Percentiles rank a stretch among this genome's conserved stretches.
Evolutionary conservation across 1,284 basidiomycete species (phyloP).

Genomic region (Vanrija sp.): DNA sequence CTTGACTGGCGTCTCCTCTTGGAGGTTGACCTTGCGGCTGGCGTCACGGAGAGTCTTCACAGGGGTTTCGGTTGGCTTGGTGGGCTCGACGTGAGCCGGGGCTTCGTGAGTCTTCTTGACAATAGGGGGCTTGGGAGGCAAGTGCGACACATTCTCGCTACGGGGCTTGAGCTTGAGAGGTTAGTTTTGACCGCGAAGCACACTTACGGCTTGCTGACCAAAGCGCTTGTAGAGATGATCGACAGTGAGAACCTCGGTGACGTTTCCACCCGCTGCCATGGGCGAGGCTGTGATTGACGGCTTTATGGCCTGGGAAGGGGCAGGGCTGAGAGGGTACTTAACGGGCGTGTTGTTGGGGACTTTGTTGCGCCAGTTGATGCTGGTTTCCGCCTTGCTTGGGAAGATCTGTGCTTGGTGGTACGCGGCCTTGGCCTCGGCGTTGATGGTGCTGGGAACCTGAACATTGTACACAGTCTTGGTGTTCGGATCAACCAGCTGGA

Average conservation of each 20-base stretch:
- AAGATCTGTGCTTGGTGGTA: not conserved
- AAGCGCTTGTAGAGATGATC: slow-evolving; percentile 40
- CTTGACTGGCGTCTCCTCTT: not conserved
- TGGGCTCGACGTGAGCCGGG: not conserved
- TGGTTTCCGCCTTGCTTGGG: slow-evolving; percentile 37
- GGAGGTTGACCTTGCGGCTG: slow-evolving; percentile 2
- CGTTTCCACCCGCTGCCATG: not conserved
- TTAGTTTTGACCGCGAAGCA: not conserved
- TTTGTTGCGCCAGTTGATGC: slow-evolving; percentile 37
- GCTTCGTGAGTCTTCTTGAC: not conserved
- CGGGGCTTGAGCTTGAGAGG: not conserved
- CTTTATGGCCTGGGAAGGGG: not conserved
- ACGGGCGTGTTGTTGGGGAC: not conserved
- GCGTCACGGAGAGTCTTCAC: not conserved
- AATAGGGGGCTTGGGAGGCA: not conserved
- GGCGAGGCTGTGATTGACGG: not conserved
- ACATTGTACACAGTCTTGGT: slow-evolving; percentile 14
- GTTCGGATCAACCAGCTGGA: slow-evolving; percentile 10
- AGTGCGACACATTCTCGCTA: not conserved
- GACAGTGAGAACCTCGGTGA: slow-evolving; percentile 31
- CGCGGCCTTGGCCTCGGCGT: not conserved
- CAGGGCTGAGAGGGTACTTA: not conserved
- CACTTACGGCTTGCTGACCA: not conserved
- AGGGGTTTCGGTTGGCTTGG: not conserved
- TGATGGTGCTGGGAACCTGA: slow-evolving; percentile 6